Evolutionary conservation across 805 yeast species (phyloP).

Genomic region (Starmerella riodocensis): DNA sequence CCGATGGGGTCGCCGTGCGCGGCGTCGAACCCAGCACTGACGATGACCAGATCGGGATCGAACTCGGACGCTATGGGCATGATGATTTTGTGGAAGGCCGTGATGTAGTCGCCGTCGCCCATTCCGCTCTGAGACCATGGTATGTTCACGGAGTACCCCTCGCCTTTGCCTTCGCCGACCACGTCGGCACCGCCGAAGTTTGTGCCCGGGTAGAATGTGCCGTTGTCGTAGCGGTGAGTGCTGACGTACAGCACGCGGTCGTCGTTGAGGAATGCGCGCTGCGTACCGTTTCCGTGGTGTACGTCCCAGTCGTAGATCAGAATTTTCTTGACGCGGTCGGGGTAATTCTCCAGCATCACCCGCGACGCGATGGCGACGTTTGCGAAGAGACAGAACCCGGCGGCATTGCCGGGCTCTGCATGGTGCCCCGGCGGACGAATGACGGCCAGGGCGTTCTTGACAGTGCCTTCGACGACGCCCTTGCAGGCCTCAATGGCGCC

Average conservation of each 20-base stretch:
- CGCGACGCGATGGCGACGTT: slow-evolving; percentile 97
- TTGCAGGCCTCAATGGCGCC: slow-evolving; percentile 94
- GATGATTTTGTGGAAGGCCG: slow-evolving; percentile 74
- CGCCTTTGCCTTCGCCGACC: slow-evolving; percentile 76
- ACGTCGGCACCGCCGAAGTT: slow-evolving; percentile 72
- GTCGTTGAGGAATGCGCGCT: slow-evolving; percentile 76
- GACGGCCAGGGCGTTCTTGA: slow-evolving; percentile 82
- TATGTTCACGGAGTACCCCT: slow-evolving; percentile 75
- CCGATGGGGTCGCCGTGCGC: slow-evolving; percentile 98
- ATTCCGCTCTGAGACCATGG: slow-evolving; percentile 91
- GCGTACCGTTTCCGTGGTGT: slow-evolving; percentile 98
- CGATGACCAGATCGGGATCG: slow-evolving; percentile 82
- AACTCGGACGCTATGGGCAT: slow-evolving; percentile 84
- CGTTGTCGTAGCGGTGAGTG: slow-evolving; percentile 82
- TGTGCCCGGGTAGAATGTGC: slow-evolving; percentile 82
- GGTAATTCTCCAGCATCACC: slow-evolving; percentile 64
- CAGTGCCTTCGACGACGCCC: slow-evolving; percentile 86
- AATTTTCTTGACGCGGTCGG: slow-evolving; percentile 74
- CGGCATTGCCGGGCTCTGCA: slow-evolving; percentile 94
- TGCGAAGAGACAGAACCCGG: slow-evolving; percentile 91
- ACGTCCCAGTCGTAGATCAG: slow-evolving; percentile 94
- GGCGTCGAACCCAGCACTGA: slow-evolving; percentile 95
- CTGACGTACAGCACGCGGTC: slow-evolving; percentile 86
- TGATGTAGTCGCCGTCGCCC: slow-evolving; percentile 89
- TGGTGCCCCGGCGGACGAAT: slow-evolving; percentile 99